Percentiles rank a stretch among this genome's conserved stretches.
Conservation (phyloP, 1,139 yeast genomes). For the Taiozyma onychis region DNA sequence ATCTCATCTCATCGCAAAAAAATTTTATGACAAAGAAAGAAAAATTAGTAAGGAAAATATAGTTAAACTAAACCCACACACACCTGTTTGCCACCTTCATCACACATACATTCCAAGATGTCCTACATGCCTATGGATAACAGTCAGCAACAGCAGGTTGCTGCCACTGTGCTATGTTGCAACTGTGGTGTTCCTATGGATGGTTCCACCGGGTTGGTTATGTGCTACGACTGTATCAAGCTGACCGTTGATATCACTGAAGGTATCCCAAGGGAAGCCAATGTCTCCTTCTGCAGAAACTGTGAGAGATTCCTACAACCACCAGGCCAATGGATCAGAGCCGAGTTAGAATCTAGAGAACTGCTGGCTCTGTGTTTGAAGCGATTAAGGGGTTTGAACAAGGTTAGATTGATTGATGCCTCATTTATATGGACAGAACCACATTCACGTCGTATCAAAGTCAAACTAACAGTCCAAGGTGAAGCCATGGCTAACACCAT, state of each 20-base stretch:
- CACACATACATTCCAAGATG: conserved; percentile 11
- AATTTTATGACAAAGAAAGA: conserved; percentile 1
- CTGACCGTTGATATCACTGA: conserved; percentile 90
- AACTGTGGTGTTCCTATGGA: conserved; percentile 99
- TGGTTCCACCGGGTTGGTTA: conserved; percentile 87
- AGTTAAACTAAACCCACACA: not conserved
- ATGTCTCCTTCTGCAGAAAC: conserved; percentile 89
- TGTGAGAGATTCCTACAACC: conserved; percentile 96
- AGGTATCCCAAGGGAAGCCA: conserved; percentile 94
- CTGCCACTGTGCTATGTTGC: conserved; percentile 91
- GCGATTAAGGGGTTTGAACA: conserved; percentile 81
- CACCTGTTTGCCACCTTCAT: not conserved
- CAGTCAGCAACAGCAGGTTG: conserved; percentile 30
- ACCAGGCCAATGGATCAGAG: conserved; percentile 89
- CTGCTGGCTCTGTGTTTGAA: conserved; percentile 84
- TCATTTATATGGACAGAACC: conserved; percentile 99
- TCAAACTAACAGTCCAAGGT: conserved; percentile 92
- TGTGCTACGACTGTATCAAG: conserved; percentile 97
- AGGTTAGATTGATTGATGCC: conserved; percentile 89
- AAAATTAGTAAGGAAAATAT: conserved; percentile 4
- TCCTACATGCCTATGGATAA: conserved; percentile 22
- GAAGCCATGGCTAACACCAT: conserved; percentile 92
- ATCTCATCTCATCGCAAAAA: conserved; percentile 1
- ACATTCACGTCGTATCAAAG: conserved; percentile 89
- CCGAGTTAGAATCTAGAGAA: conserved; percentile 89